These are phyloP conservation scores for Boletellus sp. DNA, from an alignment of 768 basidiomycete genomes.

Conservation along the genomic window DNA sequence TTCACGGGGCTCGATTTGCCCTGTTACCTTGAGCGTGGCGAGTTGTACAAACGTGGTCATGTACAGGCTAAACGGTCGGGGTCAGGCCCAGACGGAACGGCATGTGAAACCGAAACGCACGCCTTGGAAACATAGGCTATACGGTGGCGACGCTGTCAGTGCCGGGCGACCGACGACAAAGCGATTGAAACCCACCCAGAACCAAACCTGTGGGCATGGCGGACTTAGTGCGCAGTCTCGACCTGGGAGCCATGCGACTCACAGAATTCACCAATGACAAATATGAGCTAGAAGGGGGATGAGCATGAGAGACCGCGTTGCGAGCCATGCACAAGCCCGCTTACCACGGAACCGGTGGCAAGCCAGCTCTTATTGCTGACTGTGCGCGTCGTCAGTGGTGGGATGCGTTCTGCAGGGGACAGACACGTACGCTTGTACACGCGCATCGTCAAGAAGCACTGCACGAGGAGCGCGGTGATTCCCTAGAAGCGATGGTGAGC, in stretches of 20 bases:
- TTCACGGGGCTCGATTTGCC: not conserved
- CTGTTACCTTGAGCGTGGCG: conserved; percentile 40
- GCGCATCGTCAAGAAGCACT: conserved; percentile 53
- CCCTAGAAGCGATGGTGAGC: conserved; percentile 22
- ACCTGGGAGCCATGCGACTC: conserved; percentile 1
- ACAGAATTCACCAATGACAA: conserved; percentile 45
- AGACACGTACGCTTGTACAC: conserved; percentile 45
- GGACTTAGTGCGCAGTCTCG: conserved; percentile 5
- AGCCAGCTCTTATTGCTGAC: conserved; percentile 50
- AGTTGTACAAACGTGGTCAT: conserved; percentile 46
- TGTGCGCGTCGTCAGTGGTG: conserved; percentile 21
- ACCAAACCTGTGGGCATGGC: conserved; percentile 26
- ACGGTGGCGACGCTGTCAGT: conserved; percentile 2
- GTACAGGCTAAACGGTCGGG: conserved; percentile 34
- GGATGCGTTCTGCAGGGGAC: not conserved
- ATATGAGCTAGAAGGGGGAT: conserved; percentile 14
- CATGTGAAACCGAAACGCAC: conserved; percentile 28
- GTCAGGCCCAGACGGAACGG: not conserved
- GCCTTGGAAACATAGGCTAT: conserved; percentile 36
- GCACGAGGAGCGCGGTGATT: conserved; percentile 53
- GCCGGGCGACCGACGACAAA: not conserved
- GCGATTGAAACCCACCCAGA: conserved; percentile 28
- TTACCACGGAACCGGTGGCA: conserved; percentile 37
- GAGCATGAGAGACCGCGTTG: not conserved
- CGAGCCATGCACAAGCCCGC: not conserved